Conservation (phyloP, 805 yeast species). For the Jamesozyma spencerorum region DNA sequence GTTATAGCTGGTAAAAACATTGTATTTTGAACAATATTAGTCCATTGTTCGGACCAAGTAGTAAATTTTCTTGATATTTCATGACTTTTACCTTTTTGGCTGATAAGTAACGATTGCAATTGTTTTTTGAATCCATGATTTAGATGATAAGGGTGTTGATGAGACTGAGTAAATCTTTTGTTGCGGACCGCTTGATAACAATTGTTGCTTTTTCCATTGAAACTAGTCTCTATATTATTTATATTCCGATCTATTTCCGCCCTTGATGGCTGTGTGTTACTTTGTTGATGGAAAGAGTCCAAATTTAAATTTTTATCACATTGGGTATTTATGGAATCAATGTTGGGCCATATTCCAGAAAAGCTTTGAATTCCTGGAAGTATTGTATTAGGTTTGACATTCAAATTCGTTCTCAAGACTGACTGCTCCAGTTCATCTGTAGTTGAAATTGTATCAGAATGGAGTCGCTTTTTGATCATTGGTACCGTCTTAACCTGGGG, state of each 20-base stretch:
- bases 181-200: too few species aligned
- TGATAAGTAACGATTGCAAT: constrained; percentile 19
- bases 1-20: constrained; percentile 33
- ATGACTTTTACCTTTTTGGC: constrained; percentile 30
- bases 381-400: background rate
- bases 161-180: too few species aligned
- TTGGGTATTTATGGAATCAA: too few species aligned
- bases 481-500: background rate
- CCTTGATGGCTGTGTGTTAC: too few species aligned
- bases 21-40: constrained; percentile 38
- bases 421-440: background rate
- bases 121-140: constrained; percentile 14
- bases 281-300: too few species aligned
- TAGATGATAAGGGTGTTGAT: constrained; percentile 1
- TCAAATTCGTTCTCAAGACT: background rate
- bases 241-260: too few species aligned
- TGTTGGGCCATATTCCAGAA: constrained; percentile 5
- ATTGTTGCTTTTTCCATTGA: too few species aligned
- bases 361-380: constrained; percentile 9
- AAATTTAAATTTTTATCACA: too few species aligned
- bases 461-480: background rate
- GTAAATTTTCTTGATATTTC: constrained; percentile 34
- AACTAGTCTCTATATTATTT: too few species aligned
- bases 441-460: background rate
- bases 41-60: constrained; percentile 38